Conservation (phyloP, 805 yeast genomes). For the Myxozyma geophila region DNA sequence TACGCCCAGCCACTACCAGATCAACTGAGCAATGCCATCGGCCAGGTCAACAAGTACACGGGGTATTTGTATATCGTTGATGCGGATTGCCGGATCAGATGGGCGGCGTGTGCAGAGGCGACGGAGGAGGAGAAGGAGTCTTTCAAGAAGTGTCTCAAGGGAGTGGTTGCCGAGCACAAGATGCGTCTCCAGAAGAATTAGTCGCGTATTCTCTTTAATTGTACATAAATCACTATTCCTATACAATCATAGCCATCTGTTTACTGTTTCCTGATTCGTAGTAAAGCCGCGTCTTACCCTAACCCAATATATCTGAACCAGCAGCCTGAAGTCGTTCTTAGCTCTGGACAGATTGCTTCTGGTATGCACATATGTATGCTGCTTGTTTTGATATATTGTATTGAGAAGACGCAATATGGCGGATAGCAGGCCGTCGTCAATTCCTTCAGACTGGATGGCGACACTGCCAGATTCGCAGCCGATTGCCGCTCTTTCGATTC, state of each 20-base stretch:
- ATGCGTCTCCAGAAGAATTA: not conserved
- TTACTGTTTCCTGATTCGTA: too few species aligned
- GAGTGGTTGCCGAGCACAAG: slow-evolving; percentile 30
- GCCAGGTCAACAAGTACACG: slow-evolving; percentile 74
- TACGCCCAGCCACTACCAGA: slow-evolving; percentile 28
- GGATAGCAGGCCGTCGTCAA: not conserved
- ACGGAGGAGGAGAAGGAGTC: slow-evolving; percentile 61
- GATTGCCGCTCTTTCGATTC: slow-evolving; percentile 62
- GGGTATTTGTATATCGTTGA: slow-evolving; percentile 87
- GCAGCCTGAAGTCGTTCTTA: too few species aligned
- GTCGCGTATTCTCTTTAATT: not conserved
- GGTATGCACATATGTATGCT: not conserved
- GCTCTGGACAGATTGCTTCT: too few species aligned
- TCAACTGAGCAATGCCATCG: slow-evolving; percentile 44
- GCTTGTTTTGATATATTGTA: not conserved
- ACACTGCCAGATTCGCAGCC: slow-evolving; percentile 56
- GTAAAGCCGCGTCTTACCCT: not conserved
- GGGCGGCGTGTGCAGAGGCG: slow-evolving; percentile 90
- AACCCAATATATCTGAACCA: not conserved
- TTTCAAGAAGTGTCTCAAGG: slow-evolving; percentile 22
- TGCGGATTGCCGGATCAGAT: slow-evolving; percentile 71
- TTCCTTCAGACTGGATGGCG: slow-evolving; percentile 54
- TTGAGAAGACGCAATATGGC: not conserved
- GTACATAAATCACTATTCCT: not conserved
- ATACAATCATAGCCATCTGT: not conserved